phyloP scores from a whole-genome alignment of 768 basidiomycete species.

The Leucogyrophana mollusca region DNA sequence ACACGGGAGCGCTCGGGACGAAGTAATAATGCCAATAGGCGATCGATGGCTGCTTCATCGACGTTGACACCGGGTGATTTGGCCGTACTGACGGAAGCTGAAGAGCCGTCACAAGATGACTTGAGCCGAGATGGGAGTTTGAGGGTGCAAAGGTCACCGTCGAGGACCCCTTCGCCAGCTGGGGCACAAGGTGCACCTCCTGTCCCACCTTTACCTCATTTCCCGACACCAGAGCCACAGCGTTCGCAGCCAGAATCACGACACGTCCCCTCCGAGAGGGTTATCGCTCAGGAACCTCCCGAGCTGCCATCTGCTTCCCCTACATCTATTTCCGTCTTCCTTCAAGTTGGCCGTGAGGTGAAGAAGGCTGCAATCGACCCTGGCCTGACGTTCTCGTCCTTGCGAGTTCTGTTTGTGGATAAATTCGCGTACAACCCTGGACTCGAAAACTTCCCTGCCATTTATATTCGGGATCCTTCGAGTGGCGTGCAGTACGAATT shows the following conservation, averaged over 20 bases:
- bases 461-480: constrained; percentile 90
- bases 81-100: constrained; percentile 73
- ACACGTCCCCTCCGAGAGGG: constrained; percentile 9
- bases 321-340: constrained; percentile 65
- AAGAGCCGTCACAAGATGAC: constrained; percentile 39
- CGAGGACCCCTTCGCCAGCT: constrained; percentile 36
- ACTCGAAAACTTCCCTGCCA: constrained; percentile 89
- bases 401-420: constrained; percentile 91
- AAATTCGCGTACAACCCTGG: constrained; percentile 94
- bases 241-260: constrained; percentile 9
- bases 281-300: constrained; percentile 17
- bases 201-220: constrained; percentile 48
- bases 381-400: constrained; percentile 64
- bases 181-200: constrained; percentile 24
- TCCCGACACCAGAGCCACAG: constrained; percentile 41
- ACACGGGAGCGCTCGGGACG: constrained; percentile 48
- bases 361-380: constrained; percentile 80
- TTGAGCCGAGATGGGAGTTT: constrained; percentile 12
- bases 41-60: constrained; percentile 63
- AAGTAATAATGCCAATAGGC: constrained; percentile 52
- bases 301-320: constrained; percentile 18
- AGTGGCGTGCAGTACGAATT: constrained; percentile 95
- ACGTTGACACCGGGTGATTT: constrained; percentile 70
- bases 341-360: constrained; percentile 88
- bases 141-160: constrained; percentile 21